phyloP scores from a whole-genome alignment of 2,329 filamentous ascomycete species.

The Neoarthrinium moseri region DNA sequence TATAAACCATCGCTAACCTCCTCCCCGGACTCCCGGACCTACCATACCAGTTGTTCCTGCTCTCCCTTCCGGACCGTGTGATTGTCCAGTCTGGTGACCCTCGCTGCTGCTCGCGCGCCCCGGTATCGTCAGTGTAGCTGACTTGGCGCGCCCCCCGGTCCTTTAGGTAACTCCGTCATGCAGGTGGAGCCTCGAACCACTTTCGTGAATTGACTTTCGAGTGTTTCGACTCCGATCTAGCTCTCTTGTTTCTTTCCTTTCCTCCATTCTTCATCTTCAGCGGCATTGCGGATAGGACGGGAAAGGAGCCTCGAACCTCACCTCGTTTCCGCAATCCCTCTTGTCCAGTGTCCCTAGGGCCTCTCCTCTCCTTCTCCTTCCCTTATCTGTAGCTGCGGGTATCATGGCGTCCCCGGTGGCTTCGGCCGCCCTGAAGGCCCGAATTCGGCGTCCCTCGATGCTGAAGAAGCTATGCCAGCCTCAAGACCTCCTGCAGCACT shows the following conservation, averaged over 20 bases:
- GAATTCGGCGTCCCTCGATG: conserved; percentile 73
- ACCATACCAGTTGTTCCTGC: too few species aligned
- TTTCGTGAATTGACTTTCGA: conserved; percentile 3
- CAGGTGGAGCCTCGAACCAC: conserved; percentile 7
- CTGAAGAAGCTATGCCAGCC: conserved; percentile 77
- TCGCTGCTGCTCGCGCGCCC: too few species aligned
- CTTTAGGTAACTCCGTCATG: conserved; percentile 6
- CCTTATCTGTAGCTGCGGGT: not conserved
- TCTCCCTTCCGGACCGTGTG: too few species aligned
- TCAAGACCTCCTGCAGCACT: conserved; percentile 76
- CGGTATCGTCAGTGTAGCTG: too few species aligned
- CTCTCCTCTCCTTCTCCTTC: too few species aligned
- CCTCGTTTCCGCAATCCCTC: not conserved
- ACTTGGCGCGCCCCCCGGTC: not conserved
- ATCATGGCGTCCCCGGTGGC: conserved; percentile 54
- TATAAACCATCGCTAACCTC: too few species aligned
- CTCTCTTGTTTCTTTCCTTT: not conserved
- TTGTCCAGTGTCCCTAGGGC: not conserved
- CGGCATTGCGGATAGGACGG: not conserved
- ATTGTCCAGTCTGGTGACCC: too few species aligned
- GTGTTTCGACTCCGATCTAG: not conserved
- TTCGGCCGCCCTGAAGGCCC: conserved; percentile 73
- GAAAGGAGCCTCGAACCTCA: not conserved
- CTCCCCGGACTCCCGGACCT: too few species aligned
- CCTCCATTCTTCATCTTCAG: not conserved